These are phyloP conservation scores for Ceratobasidium sp. DNA, from an alignment of 1,284 basidiomycete species.

Conservation along the genomic window DNA sequence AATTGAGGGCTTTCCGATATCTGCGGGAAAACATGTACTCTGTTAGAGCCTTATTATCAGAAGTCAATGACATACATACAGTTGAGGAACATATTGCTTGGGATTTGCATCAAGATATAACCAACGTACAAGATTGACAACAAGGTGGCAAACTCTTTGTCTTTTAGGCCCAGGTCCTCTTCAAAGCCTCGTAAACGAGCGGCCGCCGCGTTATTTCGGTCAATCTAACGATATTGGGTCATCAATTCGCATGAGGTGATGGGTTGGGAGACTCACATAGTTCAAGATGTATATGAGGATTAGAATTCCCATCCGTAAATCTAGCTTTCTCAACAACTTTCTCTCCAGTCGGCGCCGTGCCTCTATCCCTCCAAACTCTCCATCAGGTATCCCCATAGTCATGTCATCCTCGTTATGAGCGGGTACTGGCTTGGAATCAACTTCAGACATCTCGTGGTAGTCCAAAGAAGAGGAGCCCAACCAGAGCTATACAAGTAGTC, in stretches of 20 bases:
- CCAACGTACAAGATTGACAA: slow-evolving; percentile 68
- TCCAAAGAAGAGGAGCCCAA: not conserved
- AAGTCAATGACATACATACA: slow-evolving; percentile 42
- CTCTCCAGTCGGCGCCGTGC: slow-evolving; percentile 55
- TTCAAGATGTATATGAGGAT: slow-evolving; percentile 73
- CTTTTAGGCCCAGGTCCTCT: slow-evolving; percentile 67
- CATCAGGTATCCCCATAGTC: slow-evolving; percentile 10
- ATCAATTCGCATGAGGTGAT: slow-evolving; percentile 32
- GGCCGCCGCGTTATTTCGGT: slow-evolving; percentile 50
- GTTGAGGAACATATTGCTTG: slow-evolving; percentile 77
- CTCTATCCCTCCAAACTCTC: slow-evolving; percentile 56
- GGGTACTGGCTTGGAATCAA: slow-evolving; percentile 16
- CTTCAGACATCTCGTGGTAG: slow-evolving; percentile 7
- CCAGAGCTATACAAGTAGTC: too few relatives aligned
- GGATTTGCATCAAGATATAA: slow-evolving; percentile 80
- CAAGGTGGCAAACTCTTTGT: slow-evolving; percentile 72
- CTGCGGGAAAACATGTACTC: too few relatives aligned
- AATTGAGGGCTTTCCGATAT: slow-evolving; percentile 72
- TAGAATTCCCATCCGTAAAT: slow-evolving; percentile 68
- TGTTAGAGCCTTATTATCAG: not conserved
- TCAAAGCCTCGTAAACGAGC: slow-evolving; percentile 75
- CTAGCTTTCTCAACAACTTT: slow-evolving; percentile 65
- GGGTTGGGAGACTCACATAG: slow-evolving; percentile 56
- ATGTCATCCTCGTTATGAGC: not conserved
- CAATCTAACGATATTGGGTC: slow-evolving; percentile 8